These are phyloP conservation scores for Acanthochlamys bracteata DNA, from an alignment of 106 monocot species.

Conservation along the genomic window DNA sequence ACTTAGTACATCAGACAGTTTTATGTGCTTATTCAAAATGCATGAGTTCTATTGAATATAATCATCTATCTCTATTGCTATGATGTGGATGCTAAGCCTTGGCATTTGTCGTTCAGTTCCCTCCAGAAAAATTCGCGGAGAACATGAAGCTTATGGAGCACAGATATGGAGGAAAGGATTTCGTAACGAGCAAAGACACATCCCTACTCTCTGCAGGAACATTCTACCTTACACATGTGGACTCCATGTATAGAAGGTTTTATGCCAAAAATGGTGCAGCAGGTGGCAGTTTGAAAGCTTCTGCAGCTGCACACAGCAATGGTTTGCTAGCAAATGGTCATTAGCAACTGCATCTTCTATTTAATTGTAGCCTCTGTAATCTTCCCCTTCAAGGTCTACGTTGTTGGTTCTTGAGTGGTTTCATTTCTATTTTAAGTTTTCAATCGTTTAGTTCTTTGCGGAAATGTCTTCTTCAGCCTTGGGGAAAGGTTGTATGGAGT, in stretches of 20 bases:
- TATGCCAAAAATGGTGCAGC: conserved; percentile 31
- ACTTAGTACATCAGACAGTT: no score
- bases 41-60: no score
- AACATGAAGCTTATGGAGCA: conserved; percentile 70
- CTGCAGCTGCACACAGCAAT: not conserved
- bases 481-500: no score
- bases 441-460: no score
- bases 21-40: no score
- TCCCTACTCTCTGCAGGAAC: conserved; percentile 43
- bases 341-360: no score
- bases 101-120: conserved; percentile 19
- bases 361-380: no score
- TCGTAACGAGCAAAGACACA: conserved; percentile 46
- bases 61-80: no score
- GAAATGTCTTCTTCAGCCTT: no score
- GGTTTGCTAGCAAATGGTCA: conserved; percentile 11
- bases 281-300: not conserved
- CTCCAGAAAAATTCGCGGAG: conserved; percentile 57
- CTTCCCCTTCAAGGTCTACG: no score
- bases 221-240: conserved; percentile 58
- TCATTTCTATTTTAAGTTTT: no score
- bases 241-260: conserved; percentile 54
- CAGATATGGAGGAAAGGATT: conserved; percentile 65
- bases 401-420: no score
- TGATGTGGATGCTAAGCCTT: not conserved